Evolutionary conservation across 108 stramenopile species (phyloP).

Genomic region (Fragilaria crotonensis): DNA sequence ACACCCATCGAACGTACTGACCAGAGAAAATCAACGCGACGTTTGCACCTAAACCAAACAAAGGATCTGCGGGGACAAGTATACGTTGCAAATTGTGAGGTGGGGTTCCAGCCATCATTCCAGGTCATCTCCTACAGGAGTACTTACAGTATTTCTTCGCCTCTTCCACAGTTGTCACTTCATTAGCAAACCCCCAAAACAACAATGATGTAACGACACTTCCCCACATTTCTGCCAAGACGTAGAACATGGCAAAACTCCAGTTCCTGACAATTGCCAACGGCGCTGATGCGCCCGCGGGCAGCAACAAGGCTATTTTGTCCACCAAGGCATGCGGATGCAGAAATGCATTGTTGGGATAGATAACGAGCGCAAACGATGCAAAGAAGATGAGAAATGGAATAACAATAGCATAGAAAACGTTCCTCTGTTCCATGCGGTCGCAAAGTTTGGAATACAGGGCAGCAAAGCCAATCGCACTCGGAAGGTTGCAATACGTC

Average conservation of each 20-base stretch:
- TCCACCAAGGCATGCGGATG: slow-evolving; percentile 91
- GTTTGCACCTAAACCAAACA: slow-evolving; percentile 95
- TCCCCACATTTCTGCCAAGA: slow-evolving; percentile 98
- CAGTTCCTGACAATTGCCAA: slow-evolving; percentile 88
- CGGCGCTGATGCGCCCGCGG: slow-evolving; percentile 71
- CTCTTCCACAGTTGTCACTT: slow-evolving; percentile 93
- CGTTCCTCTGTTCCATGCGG: slow-evolving; percentile 77
- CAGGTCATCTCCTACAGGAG: no score
- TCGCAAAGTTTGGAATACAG: slow-evolving; percentile 83
- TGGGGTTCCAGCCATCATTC: no score
- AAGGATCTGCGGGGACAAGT: slow-evolving; percentile 66
- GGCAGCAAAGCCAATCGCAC: slow-evolving; percentile 84
- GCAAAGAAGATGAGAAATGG: slow-evolving; percentile 91
- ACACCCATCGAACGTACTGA: slow-evolving; percentile 92
- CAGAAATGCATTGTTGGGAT: slow-evolving; percentile 68
- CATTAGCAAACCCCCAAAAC: slow-evolving; percentile 99
- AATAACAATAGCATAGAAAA: slow-evolving; percentile 85
- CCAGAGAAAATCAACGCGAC: slow-evolving; percentile 94
- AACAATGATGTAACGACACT: slow-evolving; percentile 90
- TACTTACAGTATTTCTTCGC: slow-evolving; percentile 90
- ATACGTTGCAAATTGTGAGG: slow-evolving; percentile 1
- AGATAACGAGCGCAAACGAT: slow-evolving; percentile 80
- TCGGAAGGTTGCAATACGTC: slow-evolving; percentile 92
- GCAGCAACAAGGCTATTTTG: slow-evolving; percentile 49
- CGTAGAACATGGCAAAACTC: slow-evolving; percentile 95